A percentile compares a stretch with the other conserved stretches of the same genome.
phyloP scores from a whole-genome alignment of 768 basidiomycete species.

The Gyrodon lividus region DNA sequence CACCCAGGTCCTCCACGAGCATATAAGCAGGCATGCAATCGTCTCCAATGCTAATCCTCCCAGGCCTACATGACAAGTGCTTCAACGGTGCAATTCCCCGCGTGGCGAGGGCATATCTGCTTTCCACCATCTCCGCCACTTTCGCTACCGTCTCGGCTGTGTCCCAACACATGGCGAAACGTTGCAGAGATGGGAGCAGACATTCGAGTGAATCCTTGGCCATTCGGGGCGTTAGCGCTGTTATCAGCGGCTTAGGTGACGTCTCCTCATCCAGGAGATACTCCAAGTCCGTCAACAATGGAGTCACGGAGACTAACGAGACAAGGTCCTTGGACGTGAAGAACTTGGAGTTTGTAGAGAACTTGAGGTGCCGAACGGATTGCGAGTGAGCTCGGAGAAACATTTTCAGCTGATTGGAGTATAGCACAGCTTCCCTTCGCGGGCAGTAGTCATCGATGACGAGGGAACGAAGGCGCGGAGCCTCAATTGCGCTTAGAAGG shows the following conservation, averaged over 20 bases:
- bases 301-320: constrained; percentile 14
- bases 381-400: constrained; percentile 14
- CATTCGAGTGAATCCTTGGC: constrained; percentile 11
- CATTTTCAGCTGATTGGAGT: constrained; percentile 12
- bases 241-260: constrained; percentile 16
- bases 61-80: constrained; percentile 24
- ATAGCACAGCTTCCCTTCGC: constrained; percentile 8
- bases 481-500: constrained; percentile 12
- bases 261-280: constrained; percentile 24
- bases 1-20: constrained; percentile 18
- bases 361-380: constrained; percentile 15
- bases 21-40: constrained; percentile 15
- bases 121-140: constrained; percentile 27
- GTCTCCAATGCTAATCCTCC: constrained; percentile 7
- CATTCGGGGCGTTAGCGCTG: constrained; percentile 21
- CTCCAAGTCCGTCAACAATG: constrained; percentile 20
- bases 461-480: constrained; percentile 17
- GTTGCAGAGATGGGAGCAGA: constrained; percentile 18
- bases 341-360: constrained; percentile 15
- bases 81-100: constrained; percentile 13
- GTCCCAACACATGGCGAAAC: constrained; percentile 24
- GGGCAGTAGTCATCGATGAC: constrained; percentile 20
- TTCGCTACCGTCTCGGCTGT: constrained; percentile 22
- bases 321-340: constrained; percentile 21
- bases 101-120: constrained; percentile 14